Percentiles rank a stretch among this genome's conserved stretches.
phyloP scores from a whole-genome alignment of 2,329 filamentous ascomycete genomes.

The Aspergillus niger region DNA sequence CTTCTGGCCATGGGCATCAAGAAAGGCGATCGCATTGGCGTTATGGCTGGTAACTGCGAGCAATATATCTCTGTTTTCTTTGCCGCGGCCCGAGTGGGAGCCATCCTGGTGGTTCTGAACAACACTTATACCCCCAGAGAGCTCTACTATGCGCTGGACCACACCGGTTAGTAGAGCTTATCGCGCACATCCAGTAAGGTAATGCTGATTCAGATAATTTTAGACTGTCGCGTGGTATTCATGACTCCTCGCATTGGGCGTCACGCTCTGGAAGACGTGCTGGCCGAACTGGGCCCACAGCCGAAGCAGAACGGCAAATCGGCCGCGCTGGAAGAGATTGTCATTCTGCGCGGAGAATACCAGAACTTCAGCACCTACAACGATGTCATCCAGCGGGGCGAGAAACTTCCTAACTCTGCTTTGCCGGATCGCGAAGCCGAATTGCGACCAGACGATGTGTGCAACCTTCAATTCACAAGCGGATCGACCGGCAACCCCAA shows the following conservation, averaged over 20 bases:
- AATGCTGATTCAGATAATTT: slow-evolving; percentile 2
- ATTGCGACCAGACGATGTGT: slow-evolving; percentile 66
- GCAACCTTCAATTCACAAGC: slow-evolving; percentile 73
- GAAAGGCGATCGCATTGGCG: slow-evolving; percentile 69
- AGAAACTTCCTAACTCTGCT: slow-evolving; percentile 51
- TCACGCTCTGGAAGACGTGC: slow-evolving; percentile 62
- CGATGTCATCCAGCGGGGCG: slow-evolving; percentile 58
- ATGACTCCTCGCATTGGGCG: slow-evolving; percentile 69
- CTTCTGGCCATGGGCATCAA: slow-evolving; percentile 67
- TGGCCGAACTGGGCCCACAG: slow-evolving; percentile 53
- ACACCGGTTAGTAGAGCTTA: slow-evolving; percentile 58
- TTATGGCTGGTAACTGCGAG: slow-evolving; percentile 68
- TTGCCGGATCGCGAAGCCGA: slow-evolving; percentile 57
- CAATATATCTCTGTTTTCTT: slow-evolving; percentile 70
- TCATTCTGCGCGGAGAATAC: slow-evolving; percentile 62
- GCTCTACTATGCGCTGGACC: slow-evolving; percentile 69
- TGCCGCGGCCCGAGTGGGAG: slow-evolving; percentile 66
- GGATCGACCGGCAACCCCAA: slow-evolving; percentile 75
- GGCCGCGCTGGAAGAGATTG: slow-evolving; percentile 49
- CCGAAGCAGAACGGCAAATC: slow-evolving; percentile 38
- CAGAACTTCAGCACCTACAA: slow-evolving; percentile 62
- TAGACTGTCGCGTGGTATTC: slow-evolving; percentile 72
- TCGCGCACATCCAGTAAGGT: not conserved
- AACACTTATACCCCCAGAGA: slow-evolving; percentile 78
- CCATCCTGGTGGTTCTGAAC: slow-evolving; percentile 74